Percentiles rank a stretch among this genome's conserved stretches.
phyloP scores from a whole-genome alignment of 208 protist species.

The Porcisia deanei region DNA sequence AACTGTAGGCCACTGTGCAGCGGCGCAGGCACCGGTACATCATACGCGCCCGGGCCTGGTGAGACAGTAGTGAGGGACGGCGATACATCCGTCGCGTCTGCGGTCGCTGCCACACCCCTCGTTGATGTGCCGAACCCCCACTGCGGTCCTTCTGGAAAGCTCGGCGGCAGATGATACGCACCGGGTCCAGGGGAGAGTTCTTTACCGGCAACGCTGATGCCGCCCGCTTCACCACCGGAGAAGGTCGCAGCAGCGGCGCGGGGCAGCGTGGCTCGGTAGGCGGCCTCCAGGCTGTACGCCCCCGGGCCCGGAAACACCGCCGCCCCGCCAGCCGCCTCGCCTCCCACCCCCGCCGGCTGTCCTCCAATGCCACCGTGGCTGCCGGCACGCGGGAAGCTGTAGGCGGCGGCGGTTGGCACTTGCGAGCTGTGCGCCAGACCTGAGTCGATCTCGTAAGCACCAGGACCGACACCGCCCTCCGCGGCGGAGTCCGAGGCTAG shows the following conservation, averaged over 20 bases:
- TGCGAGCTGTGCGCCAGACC: slow-evolving; percentile 15
- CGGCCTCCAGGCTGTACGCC: slow-evolving; percentile 32
- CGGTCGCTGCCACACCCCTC: background rate
- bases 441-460: slow-evolving; percentile 38
- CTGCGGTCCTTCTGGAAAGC: slow-evolving; percentile 28
- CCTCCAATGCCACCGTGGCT: background rate
- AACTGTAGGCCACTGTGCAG: slow-evolving; percentile 17
- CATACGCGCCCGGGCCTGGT: slow-evolving; percentile 23
- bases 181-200: slow-evolving; percentile 16
- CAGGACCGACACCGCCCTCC: slow-evolving; percentile 39
- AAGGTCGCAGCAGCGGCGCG: slow-evolving; percentile 1
- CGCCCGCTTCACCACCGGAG: background rate
- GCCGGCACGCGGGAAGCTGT: slow-evolving; percentile 25
- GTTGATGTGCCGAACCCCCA: slow-evolving; percentile 28
- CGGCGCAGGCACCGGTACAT: slow-evolving; percentile 7
- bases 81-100: background rate
- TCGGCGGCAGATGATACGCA: slow-evolving; percentile 24
- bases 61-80: background rate
- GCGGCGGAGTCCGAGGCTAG: background rate
- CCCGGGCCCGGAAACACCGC: slow-evolving; percentile 46
- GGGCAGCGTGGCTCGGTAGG: slow-evolving; percentile 19
- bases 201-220: background rate
- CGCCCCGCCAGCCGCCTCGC: background rate
- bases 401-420: slow-evolving; percentile 12
- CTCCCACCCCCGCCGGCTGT: background rate